Base-by-base conservation (phyloP, 306 rosid genomes). In the Trichosanthes cucumerina region DNA sequence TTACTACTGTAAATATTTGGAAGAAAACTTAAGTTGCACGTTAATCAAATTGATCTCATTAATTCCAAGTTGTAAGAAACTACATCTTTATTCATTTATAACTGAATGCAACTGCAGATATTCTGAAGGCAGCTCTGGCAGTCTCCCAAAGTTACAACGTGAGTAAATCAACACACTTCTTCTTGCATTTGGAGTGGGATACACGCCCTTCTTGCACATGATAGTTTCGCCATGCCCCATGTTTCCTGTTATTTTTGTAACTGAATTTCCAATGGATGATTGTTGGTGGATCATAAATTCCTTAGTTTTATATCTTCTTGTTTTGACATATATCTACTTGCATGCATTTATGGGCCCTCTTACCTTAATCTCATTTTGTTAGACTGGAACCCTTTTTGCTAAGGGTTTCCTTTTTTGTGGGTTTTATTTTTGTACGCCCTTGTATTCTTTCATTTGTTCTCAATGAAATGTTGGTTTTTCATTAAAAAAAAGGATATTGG, bases 81-180 rank as follows among this genome's bases (percentile, higher is more conserved):
- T 14, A 58, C 39, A 19, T 71, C 9, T 9, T 9, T 39, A 79
- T 80, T 50, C 59, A 54, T 83, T 49, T 49, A 50, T 52, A 46
- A 19, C 19, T 81, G 39, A 74, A 82, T 89, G 87, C 47, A 77
- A 82, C 59, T 86, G 92, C 96, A 96, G 99, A 93, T 85, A 36
- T 85, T 71, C 84, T 96, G 84, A 88, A 89, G 50, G 93, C 98
- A 3, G 93, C 97, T 23, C 91, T 84, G 47, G 86, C 92, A 80
- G 75, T 92, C 82, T 90, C 85, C 82, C 97, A 89, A 87, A 89
- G 79, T 86, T 96, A 89, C 79, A 88, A 71, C 86, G 99, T 96
- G 81, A 87, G 97, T 83, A 62, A 21, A 79, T 68, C 39, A 72
- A 19, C 53, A n/a, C 36, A 77, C 57, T 64, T 43, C 56, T 71